Conservation (phyloP, 2,329 filamentous ascomycete species). For the Venturia oleaginea region DNA sequence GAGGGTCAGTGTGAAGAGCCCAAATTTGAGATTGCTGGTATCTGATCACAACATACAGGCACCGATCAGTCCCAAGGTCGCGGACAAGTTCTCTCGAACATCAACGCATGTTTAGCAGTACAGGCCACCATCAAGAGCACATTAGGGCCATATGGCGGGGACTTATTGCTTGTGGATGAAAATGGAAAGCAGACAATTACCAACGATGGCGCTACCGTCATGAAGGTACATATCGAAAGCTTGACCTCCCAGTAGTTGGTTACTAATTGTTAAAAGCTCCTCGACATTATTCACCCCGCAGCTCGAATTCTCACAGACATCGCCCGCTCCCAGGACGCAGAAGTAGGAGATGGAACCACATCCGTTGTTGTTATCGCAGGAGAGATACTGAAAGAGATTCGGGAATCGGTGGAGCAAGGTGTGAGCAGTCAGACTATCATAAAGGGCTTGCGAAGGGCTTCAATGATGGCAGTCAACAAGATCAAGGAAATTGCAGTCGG, state of each 20-base stretch:
- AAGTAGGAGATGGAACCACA: constrained; percentile 96
- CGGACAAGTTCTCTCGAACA: constrained; percentile 94
- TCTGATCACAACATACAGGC: constrained; percentile 44
- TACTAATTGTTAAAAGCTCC: constrained; percentile 49
- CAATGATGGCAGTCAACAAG: constrained; percentile 91
- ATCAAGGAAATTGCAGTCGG: constrained; percentile 93
- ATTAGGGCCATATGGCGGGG: constrained; percentile 90
- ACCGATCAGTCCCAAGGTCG: constrained; percentile 97
- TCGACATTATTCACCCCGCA: constrained; percentile 96
- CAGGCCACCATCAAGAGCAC: constrained; percentile 95
- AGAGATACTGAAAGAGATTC: constrained; percentile 93
- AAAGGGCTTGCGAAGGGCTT: constrained; percentile 85
- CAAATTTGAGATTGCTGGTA: constrained; percentile 13
- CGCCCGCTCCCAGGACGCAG: constrained; percentile 95
- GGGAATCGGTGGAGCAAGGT: constrained; percentile 91
- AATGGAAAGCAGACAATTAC: constrained; percentile 97
- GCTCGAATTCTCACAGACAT: constrained; percentile 97
- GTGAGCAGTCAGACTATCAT: constrained; percentile 97
- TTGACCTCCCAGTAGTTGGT: not conserved
- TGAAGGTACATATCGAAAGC: constrained; percentile 60
- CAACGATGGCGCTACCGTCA: constrained; percentile 97
- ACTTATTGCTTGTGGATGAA: constrained; percentile 88
- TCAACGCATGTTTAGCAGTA: constrained; percentile 94
- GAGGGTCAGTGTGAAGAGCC: constrained; percentile 59
- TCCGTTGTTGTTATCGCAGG: constrained; percentile 96